A percentile compares a stretch with the other conserved stretches of the same genome.
phyloP scores from a whole-genome alignment of 305 asterid species.

The Euphrasia arctica region DNA sequence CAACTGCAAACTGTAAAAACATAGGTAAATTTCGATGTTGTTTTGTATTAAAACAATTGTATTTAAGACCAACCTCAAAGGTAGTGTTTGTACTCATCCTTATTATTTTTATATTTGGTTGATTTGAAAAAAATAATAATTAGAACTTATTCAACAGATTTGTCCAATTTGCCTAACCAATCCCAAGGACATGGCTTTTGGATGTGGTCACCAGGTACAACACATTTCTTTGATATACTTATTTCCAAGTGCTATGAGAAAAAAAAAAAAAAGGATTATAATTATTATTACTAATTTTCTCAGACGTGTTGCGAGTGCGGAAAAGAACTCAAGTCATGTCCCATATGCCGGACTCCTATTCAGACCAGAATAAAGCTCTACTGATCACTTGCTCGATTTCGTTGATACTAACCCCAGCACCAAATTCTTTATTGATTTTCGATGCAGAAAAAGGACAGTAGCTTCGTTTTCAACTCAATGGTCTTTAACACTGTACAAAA shows the following conservation, averaged over 20 bases:
- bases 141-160: conserved; percentile 37
- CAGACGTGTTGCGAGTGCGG: conserved; percentile 79
- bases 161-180: conserved; percentile 88
- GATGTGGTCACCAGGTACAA: conserved; percentile 93
- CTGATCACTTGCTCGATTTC: conserved; percentile 29
- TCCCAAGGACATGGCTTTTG: conserved; percentile 89
- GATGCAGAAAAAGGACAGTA: conserved; percentile 9
- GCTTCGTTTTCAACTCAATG: neutral
- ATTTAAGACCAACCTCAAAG: no score
- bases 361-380: conserved; percentile 82
- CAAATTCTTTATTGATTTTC: conserved; percentile 32
- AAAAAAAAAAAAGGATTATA: neutral
- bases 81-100: no score
- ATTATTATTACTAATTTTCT: neutral
- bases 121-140: neutral
- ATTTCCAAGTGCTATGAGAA: neutral
- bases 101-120: neutral
- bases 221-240: neutral
- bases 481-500: conserved; percentile 17
- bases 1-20: neutral
- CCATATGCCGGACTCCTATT: conserved; percentile 69
- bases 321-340: conserved; percentile 61
- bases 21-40: no score
- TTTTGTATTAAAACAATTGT: no score
- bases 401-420: conserved; percentile 17